Percentiles rank a stretch among this genome's conserved stretches.
These are phyloP conservation scores for Boletus patriciae DNA, from an alignment of 768 basidiomycete species.

Conservation along the genomic window DNA sequence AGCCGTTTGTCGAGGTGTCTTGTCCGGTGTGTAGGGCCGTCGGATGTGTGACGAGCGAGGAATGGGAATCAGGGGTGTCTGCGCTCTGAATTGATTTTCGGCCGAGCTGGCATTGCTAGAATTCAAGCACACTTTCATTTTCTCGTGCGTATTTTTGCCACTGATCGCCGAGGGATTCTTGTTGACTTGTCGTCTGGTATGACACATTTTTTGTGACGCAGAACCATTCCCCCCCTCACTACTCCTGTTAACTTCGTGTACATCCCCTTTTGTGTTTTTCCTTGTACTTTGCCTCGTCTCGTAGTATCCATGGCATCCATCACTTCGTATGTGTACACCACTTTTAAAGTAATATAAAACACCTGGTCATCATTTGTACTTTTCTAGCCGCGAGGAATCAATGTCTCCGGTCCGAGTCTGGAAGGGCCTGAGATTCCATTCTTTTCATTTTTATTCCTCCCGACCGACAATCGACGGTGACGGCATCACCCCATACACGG, in stretches of 20 bases:
- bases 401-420: not conserved
- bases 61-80: conserved; percentile 56
- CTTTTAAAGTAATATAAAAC: not conserved
- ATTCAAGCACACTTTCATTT: not conserved
- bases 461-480: not conserved
- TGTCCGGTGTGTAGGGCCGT: conserved; percentile 70
- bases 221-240: not conserved
- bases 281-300: not conserved
- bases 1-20: conserved; percentile 57
- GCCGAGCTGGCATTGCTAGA: not conserved
- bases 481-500: not conserved
- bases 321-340: conserved; percentile 3
- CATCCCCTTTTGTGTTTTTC: not conserved
- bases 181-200: not conserved
- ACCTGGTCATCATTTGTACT: conserved; percentile 14
- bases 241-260: no score
- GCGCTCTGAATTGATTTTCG: conserved; percentile 24
- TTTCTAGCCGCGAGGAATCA: conserved; percentile 5
- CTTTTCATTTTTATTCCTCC: not conserved
- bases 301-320: conserved; percentile 20
- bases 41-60: conserved; percentile 57
- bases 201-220: not conserved
- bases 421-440: not conserved
- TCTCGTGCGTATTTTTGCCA: conserved; percentile 3
- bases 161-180: not conserved